These are phyloP conservation scores for Viridothelium virens DNA, from an alignment of 495 filamentous ascomycete species.

Conservation along the genomic window DNA sequence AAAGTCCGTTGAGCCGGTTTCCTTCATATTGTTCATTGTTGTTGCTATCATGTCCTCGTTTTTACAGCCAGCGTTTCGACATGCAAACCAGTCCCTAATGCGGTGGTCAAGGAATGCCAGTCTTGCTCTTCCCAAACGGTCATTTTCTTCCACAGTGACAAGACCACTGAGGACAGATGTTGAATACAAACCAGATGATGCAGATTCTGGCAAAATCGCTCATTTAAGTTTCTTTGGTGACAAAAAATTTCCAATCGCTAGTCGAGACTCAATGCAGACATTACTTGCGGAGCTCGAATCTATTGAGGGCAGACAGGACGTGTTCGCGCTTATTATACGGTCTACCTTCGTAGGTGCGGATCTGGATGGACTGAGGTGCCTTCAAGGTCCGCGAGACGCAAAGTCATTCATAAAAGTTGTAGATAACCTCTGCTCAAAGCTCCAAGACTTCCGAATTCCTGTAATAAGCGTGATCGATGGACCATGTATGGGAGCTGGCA, in stretches of 20 bases:
- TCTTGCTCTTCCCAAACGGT: background rate
- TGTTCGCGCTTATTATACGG: background rate
- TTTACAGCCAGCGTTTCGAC: background rate
- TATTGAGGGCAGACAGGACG: background rate
- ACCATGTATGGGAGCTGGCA: conserved; percentile 23
- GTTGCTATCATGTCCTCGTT: background rate
- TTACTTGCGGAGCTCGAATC: background rate
- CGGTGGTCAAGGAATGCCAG: background rate
- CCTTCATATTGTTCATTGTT: background rate
- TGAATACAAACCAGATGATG: background rate
- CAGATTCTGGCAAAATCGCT: background rate
- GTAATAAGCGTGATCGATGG: conserved; percentile 24
- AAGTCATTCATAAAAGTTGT: conserved; percentile 19
- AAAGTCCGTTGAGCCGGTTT: background rate
- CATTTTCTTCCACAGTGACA: background rate
- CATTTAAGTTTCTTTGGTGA: conserved; percentile 6
- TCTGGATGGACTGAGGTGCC: background rate
- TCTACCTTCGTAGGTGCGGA: conserved; percentile 4
- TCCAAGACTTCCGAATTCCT: conserved; percentile 24
- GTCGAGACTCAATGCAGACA: conserved; percentile 1
- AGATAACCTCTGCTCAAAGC: conserved; percentile 20
- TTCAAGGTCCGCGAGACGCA: conserved; percentile 13
- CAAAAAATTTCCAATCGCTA: conserved; percentile 6
- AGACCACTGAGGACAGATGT: background rate
- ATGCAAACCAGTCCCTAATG: background rate